Evolutionary conservation across 148 eudicot species (phyloP).

Genomic region (Chenopodium quinoa): DNA sequence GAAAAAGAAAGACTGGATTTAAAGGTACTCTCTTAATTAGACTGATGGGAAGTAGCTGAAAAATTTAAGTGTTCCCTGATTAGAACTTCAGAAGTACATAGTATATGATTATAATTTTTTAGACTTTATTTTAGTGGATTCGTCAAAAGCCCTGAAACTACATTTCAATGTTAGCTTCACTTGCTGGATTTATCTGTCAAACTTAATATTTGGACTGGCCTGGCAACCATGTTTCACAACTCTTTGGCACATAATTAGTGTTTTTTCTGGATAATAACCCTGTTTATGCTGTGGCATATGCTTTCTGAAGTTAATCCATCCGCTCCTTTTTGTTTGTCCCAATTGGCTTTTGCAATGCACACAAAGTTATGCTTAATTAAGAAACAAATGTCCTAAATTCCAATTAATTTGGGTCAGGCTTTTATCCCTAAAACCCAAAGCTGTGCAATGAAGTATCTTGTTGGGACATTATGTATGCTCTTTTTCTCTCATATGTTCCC

Average conservation of each 20-base stretch:
- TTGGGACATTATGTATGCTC: background rate
- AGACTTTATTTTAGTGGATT: background rate
- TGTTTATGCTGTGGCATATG: background rate
- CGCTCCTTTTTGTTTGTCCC: too few species aligned
- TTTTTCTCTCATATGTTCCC: background rate
- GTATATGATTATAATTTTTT: background rate
- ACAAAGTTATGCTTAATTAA: background rate
- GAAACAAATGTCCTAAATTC: background rate
- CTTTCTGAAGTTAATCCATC: background rate
- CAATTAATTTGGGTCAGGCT: background rate
- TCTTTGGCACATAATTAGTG: background rate
- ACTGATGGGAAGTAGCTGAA: constrained; percentile 5
- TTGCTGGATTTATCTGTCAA: background rate
- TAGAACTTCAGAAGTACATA: background rate
- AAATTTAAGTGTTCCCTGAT: background rate
- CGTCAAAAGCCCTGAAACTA: background rate
- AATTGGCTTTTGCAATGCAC: background rate
- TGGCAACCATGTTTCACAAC: background rate
- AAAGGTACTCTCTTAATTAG: constrained; percentile 51
- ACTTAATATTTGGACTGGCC: background rate
- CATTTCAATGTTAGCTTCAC: background rate
- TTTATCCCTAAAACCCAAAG: background rate
- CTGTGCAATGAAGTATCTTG: background rate
- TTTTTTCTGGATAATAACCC: background rate
- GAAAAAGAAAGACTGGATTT: constrained; percentile 58